A percentile compares a stretch with the other conserved stretches of the same genome.
Evolutionary conservation across 371 early-diverging fungal genomes (phyloP).

Genomic region (Mucor saturninus): DNA sequence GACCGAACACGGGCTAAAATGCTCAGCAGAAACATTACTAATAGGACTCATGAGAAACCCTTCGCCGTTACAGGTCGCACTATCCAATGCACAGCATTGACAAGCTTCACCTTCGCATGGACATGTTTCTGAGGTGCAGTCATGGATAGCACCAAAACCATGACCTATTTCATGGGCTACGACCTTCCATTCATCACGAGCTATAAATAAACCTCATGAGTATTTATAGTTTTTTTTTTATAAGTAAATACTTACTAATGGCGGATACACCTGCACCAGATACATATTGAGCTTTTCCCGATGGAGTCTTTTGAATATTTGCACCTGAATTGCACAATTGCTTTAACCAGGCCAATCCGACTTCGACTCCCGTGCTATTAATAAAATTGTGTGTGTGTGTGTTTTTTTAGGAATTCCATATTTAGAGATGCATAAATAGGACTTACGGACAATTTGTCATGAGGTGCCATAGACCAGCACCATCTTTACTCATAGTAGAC

Average conservation of each 20-base stretch:
- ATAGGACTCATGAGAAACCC: slow-evolving; percentile 89
- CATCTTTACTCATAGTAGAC: slow-evolving; percentile 67
- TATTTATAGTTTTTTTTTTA: too few relatives aligned
- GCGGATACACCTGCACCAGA: slow-evolving; percentile 93
- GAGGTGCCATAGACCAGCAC: slow-evolving; percentile 92
- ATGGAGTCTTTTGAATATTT: slow-evolving; percentile 42
- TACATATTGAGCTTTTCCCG: slow-evolving; percentile 54
- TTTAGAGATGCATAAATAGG: slow-evolving; percentile 1
- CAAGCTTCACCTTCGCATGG: slow-evolving; percentile 56
- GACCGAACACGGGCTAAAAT: slow-evolving; percentile 84
- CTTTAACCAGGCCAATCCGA: slow-evolving; percentile 95
- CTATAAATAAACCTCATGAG: slow-evolving; percentile 24
- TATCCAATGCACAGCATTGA: slow-evolving; percentile 74
- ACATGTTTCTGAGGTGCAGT: slow-evolving; percentile 67
- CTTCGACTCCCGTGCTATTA: slow-evolving; percentile 75
- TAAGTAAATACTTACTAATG: slow-evolving; percentile 37
- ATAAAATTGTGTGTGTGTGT: neutral
- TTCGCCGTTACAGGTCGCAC: slow-evolving; percentile 66
- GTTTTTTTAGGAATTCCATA: neutral
- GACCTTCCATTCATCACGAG: slow-evolving; percentile 91
- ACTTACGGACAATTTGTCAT: slow-evolving; percentile 85
- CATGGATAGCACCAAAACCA: slow-evolving; percentile 81
- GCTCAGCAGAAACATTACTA: slow-evolving; percentile 68
- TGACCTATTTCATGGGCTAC: slow-evolving; percentile 97
- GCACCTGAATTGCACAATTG: slow-evolving; percentile 70